Evolutionary conservation across 2,329 filamentous ascomycete genomes (phyloP).

Genomic region (Lasiodiplodia gonubiensis): DNA sequence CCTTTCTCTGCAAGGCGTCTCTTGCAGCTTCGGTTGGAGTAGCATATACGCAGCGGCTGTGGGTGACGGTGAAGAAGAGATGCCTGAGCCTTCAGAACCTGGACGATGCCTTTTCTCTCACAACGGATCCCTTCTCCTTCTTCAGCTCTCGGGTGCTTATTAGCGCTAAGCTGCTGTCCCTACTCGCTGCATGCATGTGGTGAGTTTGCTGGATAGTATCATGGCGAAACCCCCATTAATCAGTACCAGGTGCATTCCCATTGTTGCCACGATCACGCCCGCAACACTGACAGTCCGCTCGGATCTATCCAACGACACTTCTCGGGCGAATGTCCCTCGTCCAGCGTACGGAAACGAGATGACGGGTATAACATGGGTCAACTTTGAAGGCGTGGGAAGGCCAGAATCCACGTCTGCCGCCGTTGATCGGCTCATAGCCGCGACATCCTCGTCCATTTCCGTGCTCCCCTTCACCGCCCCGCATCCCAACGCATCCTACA

Average conservation of each 20-base stretch:
- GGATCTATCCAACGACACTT: background rate
- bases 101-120: conserved; percentile 11
- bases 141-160: background rate
- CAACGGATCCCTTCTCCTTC: conserved; percentile 3
- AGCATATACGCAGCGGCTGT: conserved; percentile 6
- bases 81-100: background rate
- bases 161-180: background rate
- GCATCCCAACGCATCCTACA: background rate
- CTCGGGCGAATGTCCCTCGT: background rate
- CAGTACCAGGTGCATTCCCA: background rate
- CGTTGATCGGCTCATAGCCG: conserved; percentile 1
- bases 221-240: background rate
- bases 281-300: conserved; percentile 4
- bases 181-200: conserved; percentile 11
- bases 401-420: background rate
- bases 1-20: background rate
- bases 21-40: conserved; percentile 2
- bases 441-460: background rate
- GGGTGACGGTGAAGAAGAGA: conserved; percentile 5
- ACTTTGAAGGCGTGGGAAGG: background rate
- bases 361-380: background rate
- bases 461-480: background rate
- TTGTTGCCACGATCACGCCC: conserved; percentile 6
- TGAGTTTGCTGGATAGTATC: background rate
- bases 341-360: background rate